Conservation (phyloP, 2,329 filamentous ascomycete species). For the Xylariales sp. region DNA sequence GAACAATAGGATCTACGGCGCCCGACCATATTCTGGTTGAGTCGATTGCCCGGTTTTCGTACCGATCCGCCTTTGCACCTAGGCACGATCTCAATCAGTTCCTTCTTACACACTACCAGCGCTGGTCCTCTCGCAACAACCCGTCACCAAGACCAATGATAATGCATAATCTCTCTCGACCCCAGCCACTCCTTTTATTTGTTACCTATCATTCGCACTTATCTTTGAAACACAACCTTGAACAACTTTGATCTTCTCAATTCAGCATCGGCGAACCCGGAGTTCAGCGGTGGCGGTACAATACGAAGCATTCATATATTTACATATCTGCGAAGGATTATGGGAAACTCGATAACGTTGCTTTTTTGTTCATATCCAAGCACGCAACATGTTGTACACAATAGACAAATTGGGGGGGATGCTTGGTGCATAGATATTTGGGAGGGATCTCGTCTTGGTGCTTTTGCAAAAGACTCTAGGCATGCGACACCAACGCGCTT, state of each 20-base stretch:
- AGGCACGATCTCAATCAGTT: too few relatives aligned
- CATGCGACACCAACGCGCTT: too few relatives aligned
- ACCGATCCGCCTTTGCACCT: too few relatives aligned
- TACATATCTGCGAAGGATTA: not conserved
- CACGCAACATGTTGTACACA: constrained; percentile 4
- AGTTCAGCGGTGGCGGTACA: constrained; percentile 7
- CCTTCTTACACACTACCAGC: not conserved
- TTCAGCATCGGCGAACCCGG: constrained; percentile 7
- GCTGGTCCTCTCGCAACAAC: not conserved
- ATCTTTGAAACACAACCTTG: not conserved
- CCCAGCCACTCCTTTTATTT: not conserved
- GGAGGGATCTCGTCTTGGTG: not conserved
- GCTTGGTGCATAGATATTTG: constrained; percentile 11
- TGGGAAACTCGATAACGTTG: not conserved
- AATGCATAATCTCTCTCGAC: constrained; percentile 20
- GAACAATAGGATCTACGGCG: not conserved
- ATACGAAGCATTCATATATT: not conserved
- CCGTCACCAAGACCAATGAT: constrained; percentile 14
- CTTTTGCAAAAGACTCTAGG: constrained; percentile 3
- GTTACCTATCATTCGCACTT: not conserved
- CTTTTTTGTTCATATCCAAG: not conserved
- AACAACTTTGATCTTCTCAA: constrained; percentile 1
- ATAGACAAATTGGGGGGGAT: constrained; percentile 8
- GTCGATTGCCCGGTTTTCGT: not conserved
- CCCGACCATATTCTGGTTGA: not conserved